Conservation (phyloP, 208 protist genomes). For the Trypanosoma avium region DNA sequence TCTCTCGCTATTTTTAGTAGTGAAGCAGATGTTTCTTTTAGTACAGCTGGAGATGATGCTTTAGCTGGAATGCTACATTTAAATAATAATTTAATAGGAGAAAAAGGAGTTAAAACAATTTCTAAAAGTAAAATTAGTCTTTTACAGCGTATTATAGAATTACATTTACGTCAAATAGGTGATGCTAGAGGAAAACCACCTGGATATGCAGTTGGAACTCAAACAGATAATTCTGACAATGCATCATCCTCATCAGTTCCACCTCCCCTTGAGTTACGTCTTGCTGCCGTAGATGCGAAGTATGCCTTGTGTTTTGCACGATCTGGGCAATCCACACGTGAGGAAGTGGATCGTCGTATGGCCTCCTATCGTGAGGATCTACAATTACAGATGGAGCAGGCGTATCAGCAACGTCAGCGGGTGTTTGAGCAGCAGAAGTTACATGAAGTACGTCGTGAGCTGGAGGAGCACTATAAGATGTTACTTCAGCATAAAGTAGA, state of each 20-base stretch:
- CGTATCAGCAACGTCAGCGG: conserved; percentile 74
- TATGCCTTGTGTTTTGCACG: conserved; percentile 79
- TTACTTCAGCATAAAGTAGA: conserved; percentile 61
- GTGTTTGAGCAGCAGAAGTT: conserved; percentile 61
- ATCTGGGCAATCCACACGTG: conserved; percentile 52
- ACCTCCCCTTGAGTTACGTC: conserved; percentile 74
- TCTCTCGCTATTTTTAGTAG: conserved; percentile 80
- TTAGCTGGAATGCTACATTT: conserved; percentile 47
- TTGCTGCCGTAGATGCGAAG: conserved; percentile 86
- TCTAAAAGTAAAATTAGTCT: conserved; percentile 39
- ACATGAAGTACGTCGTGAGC: conserved; percentile 48
- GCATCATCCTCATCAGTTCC: conserved; percentile 20
- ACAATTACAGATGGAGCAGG: conserved; percentile 61
- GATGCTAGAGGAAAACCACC: conserved; percentile 1
- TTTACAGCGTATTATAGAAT: conserved; percentile 52
- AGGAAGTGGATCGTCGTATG: conserved; percentile 77
- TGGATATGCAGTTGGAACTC: conserved; percentile 36
- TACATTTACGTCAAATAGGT: conserved; percentile 28
- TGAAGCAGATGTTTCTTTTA: conserved; percentile 57
- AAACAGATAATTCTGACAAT: conserved; percentile 45
- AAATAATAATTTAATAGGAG: conserved; percentile 35
- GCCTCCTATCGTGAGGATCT: conserved; percentile 70
- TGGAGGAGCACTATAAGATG: conserved; percentile 53
- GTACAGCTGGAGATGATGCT: conserved; percentile 22
- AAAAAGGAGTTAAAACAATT: too few relatives aligned